Conservation (phyloP, 345 rosid species). For the Acer campestre region DNA sequence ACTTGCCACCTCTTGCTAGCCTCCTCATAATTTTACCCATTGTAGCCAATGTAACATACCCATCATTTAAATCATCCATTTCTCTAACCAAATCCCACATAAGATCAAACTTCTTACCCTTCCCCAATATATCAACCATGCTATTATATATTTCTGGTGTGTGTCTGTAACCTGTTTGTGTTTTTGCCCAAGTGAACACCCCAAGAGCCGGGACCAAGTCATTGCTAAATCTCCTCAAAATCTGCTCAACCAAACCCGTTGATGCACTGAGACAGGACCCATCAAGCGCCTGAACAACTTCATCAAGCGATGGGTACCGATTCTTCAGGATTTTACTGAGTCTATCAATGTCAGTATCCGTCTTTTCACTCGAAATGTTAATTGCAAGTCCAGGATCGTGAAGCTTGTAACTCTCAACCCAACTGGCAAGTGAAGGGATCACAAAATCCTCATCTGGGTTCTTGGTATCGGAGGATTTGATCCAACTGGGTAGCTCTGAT, state of each 20-base stretch:
- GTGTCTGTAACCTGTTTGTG: slow-evolving; percentile 64
- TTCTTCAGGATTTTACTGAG: slow-evolving; percentile 49
- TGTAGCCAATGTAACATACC: slow-evolving; percentile 57
- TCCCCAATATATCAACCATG: slow-evolving; percentile 77
- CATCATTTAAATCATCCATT: slow-evolving; percentile 46
- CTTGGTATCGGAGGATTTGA: slow-evolving; percentile 37
- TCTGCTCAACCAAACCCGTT: slow-evolving; percentile 45
- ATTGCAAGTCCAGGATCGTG: slow-evolving; percentile 13
- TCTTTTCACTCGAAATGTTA: slow-evolving; percentile 17
- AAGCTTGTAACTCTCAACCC: slow-evolving; percentile 49
- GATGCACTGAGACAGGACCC: slow-evolving; percentile 40
- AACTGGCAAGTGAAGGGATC: slow-evolving; percentile 69
- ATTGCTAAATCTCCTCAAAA: slow-evolving; percentile 62
- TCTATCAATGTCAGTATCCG: slow-evolving; percentile 46
- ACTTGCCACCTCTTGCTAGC: slow-evolving; percentile 58
- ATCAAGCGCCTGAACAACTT: slow-evolving; percentile 45
- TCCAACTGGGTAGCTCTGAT: slow-evolving; percentile 75
- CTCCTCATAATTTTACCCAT: slow-evolving; percentile 73
- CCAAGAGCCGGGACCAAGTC: slow-evolving; percentile 65
- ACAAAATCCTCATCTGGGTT: slow-evolving; percentile 61
- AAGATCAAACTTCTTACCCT: slow-evolving; percentile 49
- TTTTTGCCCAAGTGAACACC: slow-evolving; percentile 79
- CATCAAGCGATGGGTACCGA: slow-evolving; percentile 32
- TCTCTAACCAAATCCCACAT: slow-evolving; percentile 70
- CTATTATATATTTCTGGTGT: slow-evolving; percentile 43